Evolutionary conservation across 192 early-diverging fungal genomes (phyloP).

Genomic region (Entomortierella lignicola): DNA sequence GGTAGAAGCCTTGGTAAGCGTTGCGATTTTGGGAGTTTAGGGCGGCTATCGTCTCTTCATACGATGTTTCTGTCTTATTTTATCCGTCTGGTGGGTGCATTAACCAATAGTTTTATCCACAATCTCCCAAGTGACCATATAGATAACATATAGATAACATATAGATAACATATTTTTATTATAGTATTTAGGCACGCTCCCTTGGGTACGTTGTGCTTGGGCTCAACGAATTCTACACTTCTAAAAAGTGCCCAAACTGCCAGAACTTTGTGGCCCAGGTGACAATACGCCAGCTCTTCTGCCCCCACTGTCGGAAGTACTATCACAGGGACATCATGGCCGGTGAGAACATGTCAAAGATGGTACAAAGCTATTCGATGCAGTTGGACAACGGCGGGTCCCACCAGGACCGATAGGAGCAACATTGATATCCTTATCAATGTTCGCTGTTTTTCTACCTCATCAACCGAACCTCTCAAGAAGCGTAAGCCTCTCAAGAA

Average conservation of each 20-base stretch:
- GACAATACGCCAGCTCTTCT: conserved; percentile 6
- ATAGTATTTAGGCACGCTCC: conserved; percentile 1
- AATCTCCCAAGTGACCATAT: conserved; percentile 3
- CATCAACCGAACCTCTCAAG: conserved; percentile 8
- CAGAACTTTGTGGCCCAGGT: conserved; percentile 11
- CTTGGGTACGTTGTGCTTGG: conserved; percentile 19
- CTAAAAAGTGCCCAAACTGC: conserved; percentile 9
- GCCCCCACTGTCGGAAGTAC: not conserved
- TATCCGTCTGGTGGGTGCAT: not conserved
- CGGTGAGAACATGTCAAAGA: conserved; percentile 18
- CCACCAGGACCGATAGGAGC: too few species aligned
- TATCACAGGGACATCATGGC: conserved; percentile 7
- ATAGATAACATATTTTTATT: not conserved
- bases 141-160: not conserved
- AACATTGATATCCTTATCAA: too few species aligned
- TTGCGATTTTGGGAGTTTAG: conserved; percentile 3
- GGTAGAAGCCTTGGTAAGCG: conserved; percentile 10
- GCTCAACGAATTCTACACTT: conserved; percentile 4
- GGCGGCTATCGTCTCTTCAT: conserved; percentile 4
- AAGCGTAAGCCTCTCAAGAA: conserved; percentile 23
- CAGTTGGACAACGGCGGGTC: too few species aligned
- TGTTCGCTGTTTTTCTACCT: too few species aligned
- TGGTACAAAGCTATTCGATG: too few species aligned
- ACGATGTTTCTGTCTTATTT: conserved; percentile 19
- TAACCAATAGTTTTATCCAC: not conserved